phyloP scores from a whole-genome alignment of 495 filamentous ascomycete genomes.

The Talaromyces nanjingensis region DNA sequence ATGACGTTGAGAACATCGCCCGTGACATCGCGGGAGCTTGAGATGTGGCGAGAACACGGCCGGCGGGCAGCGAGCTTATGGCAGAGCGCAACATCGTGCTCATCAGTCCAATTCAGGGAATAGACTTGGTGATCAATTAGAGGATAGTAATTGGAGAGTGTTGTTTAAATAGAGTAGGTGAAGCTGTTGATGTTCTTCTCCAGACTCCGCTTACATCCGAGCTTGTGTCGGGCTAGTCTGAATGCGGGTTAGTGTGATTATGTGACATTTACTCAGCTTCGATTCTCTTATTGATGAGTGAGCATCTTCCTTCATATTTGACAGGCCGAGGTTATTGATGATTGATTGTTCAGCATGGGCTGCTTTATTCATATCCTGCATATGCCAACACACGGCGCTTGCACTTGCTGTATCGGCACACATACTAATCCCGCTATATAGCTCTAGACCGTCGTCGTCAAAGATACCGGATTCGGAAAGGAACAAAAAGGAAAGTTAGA shows the following conservation, averaged over 20 bases:
- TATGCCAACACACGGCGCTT: not conserved
- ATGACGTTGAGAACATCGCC: conserved; percentile 27
- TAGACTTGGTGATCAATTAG: not conserved
- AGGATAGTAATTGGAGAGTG: not conserved
- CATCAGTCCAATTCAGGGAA: not conserved
- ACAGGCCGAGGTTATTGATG: not conserved
- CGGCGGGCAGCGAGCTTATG: not conserved
- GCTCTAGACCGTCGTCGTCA: not conserved
- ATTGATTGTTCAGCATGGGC: not conserved
- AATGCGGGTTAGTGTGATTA: not conserved
- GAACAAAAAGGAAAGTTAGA: not conserved
- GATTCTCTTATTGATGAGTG: too few relatives aligned
- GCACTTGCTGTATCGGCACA: not conserved
- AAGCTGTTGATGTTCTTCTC: not conserved
- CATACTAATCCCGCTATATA: not conserved
- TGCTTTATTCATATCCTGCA: not conserved
- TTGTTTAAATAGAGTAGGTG: not conserved
- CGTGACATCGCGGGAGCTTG: conserved; percentile 13
- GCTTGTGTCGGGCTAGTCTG: not conserved
- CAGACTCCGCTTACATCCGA: not conserved
- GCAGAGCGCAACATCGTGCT: not conserved
- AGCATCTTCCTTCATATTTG: too few relatives aligned
- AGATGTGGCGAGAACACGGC: conserved; percentile 11
- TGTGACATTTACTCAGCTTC: too few relatives aligned
- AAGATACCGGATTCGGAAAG: not conserved